phyloP scores from a whole-genome alignment of 2,329 filamentous ascomycete genomes.

The Colletotrichum incanum region DNA sequence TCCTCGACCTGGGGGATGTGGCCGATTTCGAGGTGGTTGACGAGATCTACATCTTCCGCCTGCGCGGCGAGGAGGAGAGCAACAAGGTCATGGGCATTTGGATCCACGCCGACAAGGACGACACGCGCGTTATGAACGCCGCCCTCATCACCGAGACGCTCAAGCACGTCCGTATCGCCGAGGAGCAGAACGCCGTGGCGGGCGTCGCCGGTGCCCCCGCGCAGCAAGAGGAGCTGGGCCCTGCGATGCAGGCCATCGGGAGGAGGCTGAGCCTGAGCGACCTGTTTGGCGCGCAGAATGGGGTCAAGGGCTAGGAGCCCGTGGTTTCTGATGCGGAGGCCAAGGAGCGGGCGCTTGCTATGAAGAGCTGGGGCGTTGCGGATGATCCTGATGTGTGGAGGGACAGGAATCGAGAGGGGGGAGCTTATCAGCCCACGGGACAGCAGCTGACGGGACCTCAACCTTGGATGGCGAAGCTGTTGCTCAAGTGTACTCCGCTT shows the following conservation, averaged over 20 bases:
- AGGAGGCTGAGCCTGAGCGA: conserved; percentile 62
- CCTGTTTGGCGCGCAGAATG: conserved; percentile 58
- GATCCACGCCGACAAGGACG: conserved; percentile 67
- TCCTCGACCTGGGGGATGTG: conserved; percentile 74
- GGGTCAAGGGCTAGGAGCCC: conserved; percentile 42
- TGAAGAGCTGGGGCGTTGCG: conserved; percentile 1
- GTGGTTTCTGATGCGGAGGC: conserved; percentile 2
- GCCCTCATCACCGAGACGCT: conserved; percentile 62
- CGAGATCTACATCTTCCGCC: conserved; percentile 68
- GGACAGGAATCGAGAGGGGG: neutral
- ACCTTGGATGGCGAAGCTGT: conserved; percentile 10
- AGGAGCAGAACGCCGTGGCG: conserved; percentile 15
- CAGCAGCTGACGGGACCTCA: neutral
- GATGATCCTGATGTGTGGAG: neutral
- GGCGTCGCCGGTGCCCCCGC: conserved; percentile 1
- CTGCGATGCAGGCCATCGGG: conserved; percentile 62
- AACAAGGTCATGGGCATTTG: conserved; percentile 67
- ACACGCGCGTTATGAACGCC: conserved; percentile 60
- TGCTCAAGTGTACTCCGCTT: neutral
- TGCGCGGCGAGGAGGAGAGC: conserved; percentile 53
- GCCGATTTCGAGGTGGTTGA: conserved; percentile 75
- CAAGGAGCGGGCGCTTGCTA: neutral
- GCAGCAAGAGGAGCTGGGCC: conserved; percentile 48
- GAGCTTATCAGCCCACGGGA: neutral
- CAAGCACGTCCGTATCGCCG: conserved; percentile 48